Base-by-base conservation (phyloP, 352 stramenopile genomes). In the Globisporangium lucens region DNA sequence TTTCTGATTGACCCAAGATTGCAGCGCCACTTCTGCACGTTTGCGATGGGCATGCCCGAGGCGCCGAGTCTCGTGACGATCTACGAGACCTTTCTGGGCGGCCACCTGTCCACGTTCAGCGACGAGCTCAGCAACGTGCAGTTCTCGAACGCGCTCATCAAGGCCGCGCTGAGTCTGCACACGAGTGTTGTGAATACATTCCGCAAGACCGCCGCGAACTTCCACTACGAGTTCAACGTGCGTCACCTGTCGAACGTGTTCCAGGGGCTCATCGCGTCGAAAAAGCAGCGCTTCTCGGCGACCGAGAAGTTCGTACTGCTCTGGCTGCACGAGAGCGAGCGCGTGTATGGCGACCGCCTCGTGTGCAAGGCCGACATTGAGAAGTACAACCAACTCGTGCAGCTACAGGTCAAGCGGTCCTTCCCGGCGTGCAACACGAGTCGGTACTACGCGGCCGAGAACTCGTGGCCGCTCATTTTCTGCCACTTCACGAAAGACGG, bases 181-280 rank as follows among this genome's bases (percentile, higher is more conserved):
- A 85, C 83, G 49, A 90, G 87, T 33, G 90, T 98, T 29, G 84
- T 93, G 20, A 81, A 90, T 47, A 98, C 89, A 13, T 96, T 99
- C 75, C 82, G 90, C n/a, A 98, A 98, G 72, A 98, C 94, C 0
- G 95, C 96, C 4, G 85, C 87, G 6, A 99, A 99, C 69, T 99
- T 99, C 70, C 96, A 99, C 80, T 99, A 99, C 77, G 94, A 99
- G 77, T 99, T 99, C 74, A 98, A 98, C 61, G 97, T 99, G 51
- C 90, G 96, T 5, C 91, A 99, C 71, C 81, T 99, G 33, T 96
- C 84, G 41, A 98, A 98, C 65, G 92, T 99, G 0, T 99, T 99
- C 73, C 96, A 99, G 73, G 96, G 96, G 4, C 76, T 99, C 24
- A 95, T 99, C 36, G 90, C 96, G 0, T 96, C 90, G 2, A 94